These are phyloP conservation scores for Triticum turgidum DNA, from an alignment of 176 grass and related monocot genomes.

Conservation along the genomic window DNA sequence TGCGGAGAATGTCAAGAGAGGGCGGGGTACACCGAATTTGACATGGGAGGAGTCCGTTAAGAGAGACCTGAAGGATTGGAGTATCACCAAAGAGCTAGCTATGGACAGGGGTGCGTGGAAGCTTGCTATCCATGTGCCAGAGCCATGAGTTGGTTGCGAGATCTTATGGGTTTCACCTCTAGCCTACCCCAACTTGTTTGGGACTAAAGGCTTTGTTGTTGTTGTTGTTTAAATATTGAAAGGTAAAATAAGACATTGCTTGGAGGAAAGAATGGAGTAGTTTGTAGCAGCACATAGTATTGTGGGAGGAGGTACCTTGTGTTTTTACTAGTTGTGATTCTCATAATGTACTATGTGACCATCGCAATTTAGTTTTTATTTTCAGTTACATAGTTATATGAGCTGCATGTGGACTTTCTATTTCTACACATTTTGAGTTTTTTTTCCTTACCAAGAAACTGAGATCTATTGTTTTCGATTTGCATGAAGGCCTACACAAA, in stretches of 20 bases:
- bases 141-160: too few relatives aligned
- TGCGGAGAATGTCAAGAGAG: too few relatives aligned
- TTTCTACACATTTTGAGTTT: conserved; percentile 8
- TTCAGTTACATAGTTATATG: not conserved
- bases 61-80: too few relatives aligned
- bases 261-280: conserved; percentile 2
- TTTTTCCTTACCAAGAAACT: conserved; percentile 33
- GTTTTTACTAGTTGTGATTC: not conserved
- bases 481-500: conserved; percentile 72
- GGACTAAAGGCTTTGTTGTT: too few relatives aligned
- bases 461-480: conserved; percentile 24
- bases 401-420: not conserved
- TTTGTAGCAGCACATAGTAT: not conserved
- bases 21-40: too few relatives aligned
- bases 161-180: too few relatives aligned
- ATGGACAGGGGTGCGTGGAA: too few relatives aligned
- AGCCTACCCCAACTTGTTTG: too few relatives aligned
- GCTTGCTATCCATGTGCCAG: too few relatives aligned
- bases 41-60: too few relatives aligned
- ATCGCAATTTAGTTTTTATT: not conserved
- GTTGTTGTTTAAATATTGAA: not conserved
- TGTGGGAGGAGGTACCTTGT: not conserved
- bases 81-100: too few relatives aligned
- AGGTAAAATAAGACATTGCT: not conserved
- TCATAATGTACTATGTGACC: not conserved